A percentile compares a stretch with the other conserved stretches of the same genome.
phyloP scores from a whole-genome alignment of 2,329 filamentous ascomycete species.

The Kalmusia sp. region DNA sequence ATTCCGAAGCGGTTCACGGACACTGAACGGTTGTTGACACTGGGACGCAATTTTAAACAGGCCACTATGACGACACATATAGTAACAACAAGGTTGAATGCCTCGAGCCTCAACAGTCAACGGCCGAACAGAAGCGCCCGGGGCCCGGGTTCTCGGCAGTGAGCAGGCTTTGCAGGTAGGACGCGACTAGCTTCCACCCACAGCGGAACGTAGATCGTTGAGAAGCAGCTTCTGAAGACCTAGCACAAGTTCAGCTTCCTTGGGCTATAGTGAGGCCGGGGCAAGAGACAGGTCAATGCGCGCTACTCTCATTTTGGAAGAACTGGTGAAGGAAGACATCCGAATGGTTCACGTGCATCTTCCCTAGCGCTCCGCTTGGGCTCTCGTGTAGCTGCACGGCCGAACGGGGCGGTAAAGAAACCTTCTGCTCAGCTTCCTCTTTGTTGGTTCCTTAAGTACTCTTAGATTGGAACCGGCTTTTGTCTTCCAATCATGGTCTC shows the following conservation, averaged over 20 bases:
- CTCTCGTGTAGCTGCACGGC: neutral
- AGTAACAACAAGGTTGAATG: no score
- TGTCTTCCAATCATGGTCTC: slow-evolving; percentile 8
- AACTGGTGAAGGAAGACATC: neutral
- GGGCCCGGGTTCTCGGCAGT: no score
- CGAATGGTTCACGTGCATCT: neutral
- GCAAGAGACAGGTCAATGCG: neutral
- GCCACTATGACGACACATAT: no score
- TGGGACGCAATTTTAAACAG: no score
- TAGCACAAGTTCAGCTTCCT: neutral
- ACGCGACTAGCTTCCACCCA: no score
- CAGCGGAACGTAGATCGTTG: neutral
- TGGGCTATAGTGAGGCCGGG: neutral
- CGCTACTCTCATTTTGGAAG: neutral
- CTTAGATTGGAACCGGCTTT: slow-evolving; percentile 2
- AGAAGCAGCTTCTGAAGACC: neutral
- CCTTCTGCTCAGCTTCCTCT: neutral
- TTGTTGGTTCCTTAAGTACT: neutral
- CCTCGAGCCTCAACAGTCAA: no score
- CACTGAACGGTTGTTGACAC: no score
- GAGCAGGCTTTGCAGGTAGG: no score
- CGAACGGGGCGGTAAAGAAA: neutral
- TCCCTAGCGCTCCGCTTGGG: neutral
- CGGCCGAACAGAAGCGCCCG: no score
- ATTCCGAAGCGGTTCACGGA: no score